These are phyloP conservation scores for Paraurostyla sp. DNA, from an alignment of 73 alveolate genomes.

Conservation along the genomic window DNA sequence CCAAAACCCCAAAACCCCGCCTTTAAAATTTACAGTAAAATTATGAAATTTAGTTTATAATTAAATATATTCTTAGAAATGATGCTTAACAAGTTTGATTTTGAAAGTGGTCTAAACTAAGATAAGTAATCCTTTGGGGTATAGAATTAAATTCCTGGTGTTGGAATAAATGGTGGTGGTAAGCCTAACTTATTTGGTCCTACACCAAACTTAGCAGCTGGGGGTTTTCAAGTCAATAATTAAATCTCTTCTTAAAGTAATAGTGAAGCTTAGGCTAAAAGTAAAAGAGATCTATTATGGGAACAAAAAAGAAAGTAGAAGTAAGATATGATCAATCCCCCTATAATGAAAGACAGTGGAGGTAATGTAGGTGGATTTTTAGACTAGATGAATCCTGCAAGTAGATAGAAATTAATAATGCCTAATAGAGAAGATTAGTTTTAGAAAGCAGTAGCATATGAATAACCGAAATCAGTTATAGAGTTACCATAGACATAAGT, in stretches of 20 bases:
- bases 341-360: not conserved
- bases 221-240: not conserved
- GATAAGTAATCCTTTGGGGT: not conserved
- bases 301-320: constrained; percentile 27
- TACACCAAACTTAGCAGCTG: not conserved
- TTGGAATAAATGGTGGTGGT: not conserved
- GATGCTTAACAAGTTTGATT: constrained; percentile 34
- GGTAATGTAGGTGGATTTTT: not conserved
- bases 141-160: not conserved
- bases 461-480: not conserved
- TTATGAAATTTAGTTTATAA: too few relatives aligned
- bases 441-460: not conserved
- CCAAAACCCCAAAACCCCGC: too few relatives aligned
- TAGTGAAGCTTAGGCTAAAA: not conserved
- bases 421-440: not conserved
- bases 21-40: too few relatives aligned
- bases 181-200: constrained; percentile 50
- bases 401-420: constrained; percentile 1
- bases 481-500: not conserved
- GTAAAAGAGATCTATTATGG: constrained; percentile 53
- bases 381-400: constrained; percentile 53
- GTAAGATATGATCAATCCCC: constrained; percentile 21
- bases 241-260: not conserved
- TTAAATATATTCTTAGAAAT: not conserved
- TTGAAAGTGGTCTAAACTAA: constrained; percentile 35